Evolutionary conservation across 306 rosid species (phyloP), one percentile per base, ranked within the genome.

Genomic region (Lathyrus tuberosus): DNA sequence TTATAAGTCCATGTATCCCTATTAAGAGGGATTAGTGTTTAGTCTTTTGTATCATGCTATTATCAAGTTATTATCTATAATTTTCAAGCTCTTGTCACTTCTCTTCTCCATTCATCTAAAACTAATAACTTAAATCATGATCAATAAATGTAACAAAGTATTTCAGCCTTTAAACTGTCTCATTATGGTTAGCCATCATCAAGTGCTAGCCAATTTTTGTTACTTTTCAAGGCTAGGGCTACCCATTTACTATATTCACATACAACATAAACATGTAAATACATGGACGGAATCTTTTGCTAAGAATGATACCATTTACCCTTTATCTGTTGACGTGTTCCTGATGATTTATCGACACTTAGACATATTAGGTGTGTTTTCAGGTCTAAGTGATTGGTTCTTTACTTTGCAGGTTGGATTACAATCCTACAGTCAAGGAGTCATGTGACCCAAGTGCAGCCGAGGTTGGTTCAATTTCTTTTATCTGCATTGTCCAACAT

Each of bases 371-470:
- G 31, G 22, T 63, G 22, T 22, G 40, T 51, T 42, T 48, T 22
- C 62, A 33, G 64, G 47, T 70, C 62, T 76, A 54, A 71, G 14
- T 60, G 54, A 53, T 58, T 51, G 73, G 44, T 68, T 75, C 58
- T 65, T 81, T 72, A 44, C 76, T 35, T 79, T 83, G 80, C 83
- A 91, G 95, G 86, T 42, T 80, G 71, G 86, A 80, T 58, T 26
- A 47, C 70, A 79, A 76, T 72, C 77, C 71, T 61, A 65, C 28
- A 5, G 70, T 52, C 57, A 72, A 62, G 31, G 86, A 82, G 73
- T 69, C 82, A 6, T 65, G 42, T 62, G 76, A 48, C 35, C 74
- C 76, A 4, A 47, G 76, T 63, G 62, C 64, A 67, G 61, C 68
- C 13, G 64, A 84, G 97, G 97, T 91, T 61, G 56, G 86, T 73